Base-by-base conservation (phyloP, 805 yeast species). In the Scheffersomyces amazonensis region DNA sequence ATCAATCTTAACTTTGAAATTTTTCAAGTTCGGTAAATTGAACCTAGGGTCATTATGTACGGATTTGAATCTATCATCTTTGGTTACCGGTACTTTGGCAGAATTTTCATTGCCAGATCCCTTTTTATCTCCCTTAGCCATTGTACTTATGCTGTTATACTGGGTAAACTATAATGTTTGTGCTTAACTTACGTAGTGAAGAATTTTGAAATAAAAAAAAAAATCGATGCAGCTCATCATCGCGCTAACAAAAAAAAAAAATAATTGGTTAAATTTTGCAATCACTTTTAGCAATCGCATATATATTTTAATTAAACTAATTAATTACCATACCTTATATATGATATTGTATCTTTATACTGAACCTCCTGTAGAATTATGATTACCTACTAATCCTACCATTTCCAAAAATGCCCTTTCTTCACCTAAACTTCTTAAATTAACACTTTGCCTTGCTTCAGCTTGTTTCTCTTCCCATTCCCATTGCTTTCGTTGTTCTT, bases 391-490 rank as follows among this genome's bases (percentile, higher is more conserved):
- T 31, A 78, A 53, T 0, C 83, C 83, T 0, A 87, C 96, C 87
- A 90, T 75, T 48, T 89, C 97, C 44, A 90, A 62, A 34, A 90
- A 66, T 0, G 96, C 95, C 39, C 88, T 62, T 36, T 88, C 96
- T 50, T 90, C 97, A 2, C 86, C 85, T 47, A 84, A 54, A 40
- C 74, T 76, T 36, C 75, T 71, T 22, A 81, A 47, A 52, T 89
- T 87, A 2, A 89, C 75, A 20, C 76, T 71, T 50, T 83, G 84
- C 36, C 97, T 69, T 25, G 88, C 81, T 48, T 80, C 75, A 0
- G 95, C 95, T 55, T 88, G 96, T 34, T 79, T 69, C 53, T 83
- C 84, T 54, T 91, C 97, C 96, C 96, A 89, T 49, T 83, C 89
- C 93, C 96, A 85, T 42, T 76, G 75, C 50, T 76, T 78, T 32